Base-by-base conservation (phyloP, 2,329 filamentous ascomycete species). In the Aspergillus novoparasiticus region DNA sequence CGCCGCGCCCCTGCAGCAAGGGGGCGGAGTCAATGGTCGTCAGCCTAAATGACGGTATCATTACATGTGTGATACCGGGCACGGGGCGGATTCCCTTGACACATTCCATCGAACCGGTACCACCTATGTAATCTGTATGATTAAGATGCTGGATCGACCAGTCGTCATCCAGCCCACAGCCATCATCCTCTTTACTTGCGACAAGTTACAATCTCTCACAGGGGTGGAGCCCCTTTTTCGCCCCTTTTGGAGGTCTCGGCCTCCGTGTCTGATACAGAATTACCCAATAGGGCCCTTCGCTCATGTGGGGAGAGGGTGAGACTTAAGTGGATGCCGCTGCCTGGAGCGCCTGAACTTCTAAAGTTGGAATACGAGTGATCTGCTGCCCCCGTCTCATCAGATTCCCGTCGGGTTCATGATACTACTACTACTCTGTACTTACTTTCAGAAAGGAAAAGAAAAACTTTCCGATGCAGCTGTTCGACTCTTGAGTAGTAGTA, bases 1-100 rank as follows among this genome's bases (percentile, higher is more conserved):
- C 59, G 57, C 59, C 59, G 57, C 41, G 28, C 57, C 58, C 60
- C 59, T 55, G 58, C 39, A 56, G 54, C 34, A 68, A 64, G 68
- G 69, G 68, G 65, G 69, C 65, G 64, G 64, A 68, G 62, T 64
- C 60, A 36, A 30, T 43, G 50, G 61, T 62, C 62, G 66, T 69
- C 61, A 69, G 62, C 68, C 60, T 39, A 57, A 43, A 55, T 51
- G 58, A 66, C 50, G 16, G 65, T 68, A 65, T 59, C 46, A 57
- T 68, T 67, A 68, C 68, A 32, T 4, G 26, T 10, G 16, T 21
- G 21, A 23, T 51, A 30, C 30, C 8, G 48, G 48, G 10, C 14
- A 26, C 10, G 26, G 12, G 34, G 11, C 12, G 23, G 3, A 14
- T 48, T 48, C 12, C 45, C 12, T 48, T 48, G 23, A 14, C 11